Evolutionary conservation across 1,284 basidiomycete genomes (phyloP).

Genomic region (Peniophora sp.): DNA sequence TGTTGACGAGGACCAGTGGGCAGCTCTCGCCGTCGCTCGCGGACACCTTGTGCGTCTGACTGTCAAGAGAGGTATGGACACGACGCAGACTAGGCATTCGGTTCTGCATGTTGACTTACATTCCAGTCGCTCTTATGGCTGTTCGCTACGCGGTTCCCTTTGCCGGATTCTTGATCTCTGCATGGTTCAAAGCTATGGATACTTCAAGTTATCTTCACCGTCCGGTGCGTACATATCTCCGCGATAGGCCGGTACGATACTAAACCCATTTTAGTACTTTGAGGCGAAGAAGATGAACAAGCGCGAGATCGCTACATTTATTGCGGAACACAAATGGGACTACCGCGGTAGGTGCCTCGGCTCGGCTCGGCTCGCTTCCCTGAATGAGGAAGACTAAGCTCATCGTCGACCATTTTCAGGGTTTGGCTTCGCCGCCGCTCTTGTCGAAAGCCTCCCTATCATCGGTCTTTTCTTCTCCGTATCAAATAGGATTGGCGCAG

Average conservation of each 20-base stretch:
- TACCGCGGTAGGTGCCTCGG: constrained; percentile 54
- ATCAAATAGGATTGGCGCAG: constrained; percentile 81
- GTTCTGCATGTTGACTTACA: constrained; percentile 18
- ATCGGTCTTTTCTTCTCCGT: constrained; percentile 74
- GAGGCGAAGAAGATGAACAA: constrained; percentile 72
- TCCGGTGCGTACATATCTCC: constrained; percentile 35
- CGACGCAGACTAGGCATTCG: no score
- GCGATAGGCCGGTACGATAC: constrained; percentile 5
- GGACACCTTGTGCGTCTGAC: constrained; percentile 37
- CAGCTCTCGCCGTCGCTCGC: constrained; percentile 19
- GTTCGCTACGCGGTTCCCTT: constrained; percentile 61
- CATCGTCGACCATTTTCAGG: constrained; percentile 35
- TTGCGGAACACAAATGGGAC: constrained; percentile 84
- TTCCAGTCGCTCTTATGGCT: constrained; percentile 25
- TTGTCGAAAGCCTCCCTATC: constrained; percentile 74
- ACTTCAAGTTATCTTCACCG: constrained; percentile 67
- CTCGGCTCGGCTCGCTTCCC: not conserved
- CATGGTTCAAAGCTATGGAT: constrained; percentile 60
- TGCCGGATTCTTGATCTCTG: constrained; percentile 55
- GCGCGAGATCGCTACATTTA: constrained; percentile 61
- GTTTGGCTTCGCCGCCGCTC: constrained; percentile 75
- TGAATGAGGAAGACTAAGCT: not conserved
- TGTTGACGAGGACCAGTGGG: constrained; percentile 20
- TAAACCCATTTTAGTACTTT: constrained; percentile 53
- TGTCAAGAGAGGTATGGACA: constrained; percentile 20